Conservation (phyloP, 2,329 filamentous ascomycete species). For the Zopfia rhizophila region DNA sequence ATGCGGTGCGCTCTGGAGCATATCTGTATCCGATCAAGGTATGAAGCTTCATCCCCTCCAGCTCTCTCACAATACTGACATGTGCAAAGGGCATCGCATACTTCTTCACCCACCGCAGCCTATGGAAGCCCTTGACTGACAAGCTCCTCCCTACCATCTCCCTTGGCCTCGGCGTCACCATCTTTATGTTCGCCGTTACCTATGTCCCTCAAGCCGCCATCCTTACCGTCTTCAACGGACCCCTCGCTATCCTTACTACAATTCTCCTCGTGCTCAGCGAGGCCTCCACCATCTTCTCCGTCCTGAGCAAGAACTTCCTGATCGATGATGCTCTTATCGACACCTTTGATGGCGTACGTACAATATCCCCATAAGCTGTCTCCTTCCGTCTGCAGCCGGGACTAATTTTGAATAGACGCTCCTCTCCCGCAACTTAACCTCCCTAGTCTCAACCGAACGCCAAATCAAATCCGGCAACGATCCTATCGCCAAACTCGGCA, state of each 20-base stretch:
- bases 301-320: conserved; percentile 75
- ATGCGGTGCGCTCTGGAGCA: conserved; percentile 78
- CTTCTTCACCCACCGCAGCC: conserved; percentile 65
- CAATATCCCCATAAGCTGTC: no score
- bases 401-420: conserved; percentile 53
- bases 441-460: conserved; percentile 78
- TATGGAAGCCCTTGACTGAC: conserved; percentile 69
- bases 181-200: conserved; percentile 86
- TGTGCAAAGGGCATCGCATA: conserved; percentile 66
- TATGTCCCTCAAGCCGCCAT: conserved; percentile 87
- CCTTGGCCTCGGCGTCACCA: conserved; percentile 77
- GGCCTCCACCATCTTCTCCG: conserved; percentile 60
- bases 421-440: conserved; percentile 63
- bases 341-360: conserved; percentile 79
- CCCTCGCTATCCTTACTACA: conserved; percentile 78
- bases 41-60: conserved; percentile 16
- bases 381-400: not conserved
- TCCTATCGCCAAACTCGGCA: conserved; percentile 66
- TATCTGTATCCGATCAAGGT: conserved; percentile 88
- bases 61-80: conserved; percentile 14
- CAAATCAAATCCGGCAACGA: conserved; percentile 70
- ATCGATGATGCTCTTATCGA: conserved; percentile 86
- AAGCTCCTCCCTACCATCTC: conserved; percentile 70
- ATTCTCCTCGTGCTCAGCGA: conserved; percentile 70
- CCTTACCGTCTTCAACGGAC: conserved; percentile 85